Percentiles rank a stretch among this genome's conserved stretches.
phyloP scores from a whole-genome alignment of 768 basidiomycete species.

The Russula virescens region DNA sequence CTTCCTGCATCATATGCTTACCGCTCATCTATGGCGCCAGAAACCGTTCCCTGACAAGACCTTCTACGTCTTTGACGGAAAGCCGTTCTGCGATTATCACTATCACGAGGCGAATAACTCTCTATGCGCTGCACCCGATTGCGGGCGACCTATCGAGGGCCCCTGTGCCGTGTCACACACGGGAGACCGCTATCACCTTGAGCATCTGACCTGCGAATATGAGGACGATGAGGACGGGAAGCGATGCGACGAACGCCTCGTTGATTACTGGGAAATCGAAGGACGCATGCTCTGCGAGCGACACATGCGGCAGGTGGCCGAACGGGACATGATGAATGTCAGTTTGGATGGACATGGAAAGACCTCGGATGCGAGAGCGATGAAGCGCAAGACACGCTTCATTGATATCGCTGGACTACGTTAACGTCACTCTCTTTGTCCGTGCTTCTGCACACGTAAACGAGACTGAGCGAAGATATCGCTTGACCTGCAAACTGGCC shows the following conservation, averaged over 20 bases:
- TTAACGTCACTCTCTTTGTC: background rate
- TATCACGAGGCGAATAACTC: conserved; percentile 92
- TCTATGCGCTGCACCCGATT: conserved; percentile 70
- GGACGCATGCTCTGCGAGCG: conserved; percentile 81
- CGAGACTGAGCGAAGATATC: too few relatives aligned
- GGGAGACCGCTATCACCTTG: conserved; percentile 80
- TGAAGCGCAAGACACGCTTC: conserved; percentile 74
- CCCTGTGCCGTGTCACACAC: conserved; percentile 84
- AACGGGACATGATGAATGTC: conserved; percentile 25
- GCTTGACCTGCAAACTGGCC: background rate
- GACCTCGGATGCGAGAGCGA: conserved; percentile 43
- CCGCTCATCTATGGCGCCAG: conserved; percentile 33
- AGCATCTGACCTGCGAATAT: conserved; percentile 79
- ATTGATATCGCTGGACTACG: conserved; percentile 52
- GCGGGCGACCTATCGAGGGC: conserved; percentile 89
- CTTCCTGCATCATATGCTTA: conserved; percentile 9
- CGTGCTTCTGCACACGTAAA: too few relatives aligned
- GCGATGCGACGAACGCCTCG: conserved; percentile 49
- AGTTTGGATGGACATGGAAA: conserved; percentile 18
- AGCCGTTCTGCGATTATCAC: conserved; percentile 86
- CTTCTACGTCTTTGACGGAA: conserved; percentile 89
- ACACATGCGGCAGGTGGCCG: conserved; percentile 47
- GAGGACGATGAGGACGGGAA: conserved; percentile 32
- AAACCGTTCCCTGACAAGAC: conserved; percentile 87
- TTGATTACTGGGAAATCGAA: conserved; percentile 89